phyloP scores from a whole-genome alignment of 129 eudicot genomes.

The Kitagawia praeruptora region DNA sequence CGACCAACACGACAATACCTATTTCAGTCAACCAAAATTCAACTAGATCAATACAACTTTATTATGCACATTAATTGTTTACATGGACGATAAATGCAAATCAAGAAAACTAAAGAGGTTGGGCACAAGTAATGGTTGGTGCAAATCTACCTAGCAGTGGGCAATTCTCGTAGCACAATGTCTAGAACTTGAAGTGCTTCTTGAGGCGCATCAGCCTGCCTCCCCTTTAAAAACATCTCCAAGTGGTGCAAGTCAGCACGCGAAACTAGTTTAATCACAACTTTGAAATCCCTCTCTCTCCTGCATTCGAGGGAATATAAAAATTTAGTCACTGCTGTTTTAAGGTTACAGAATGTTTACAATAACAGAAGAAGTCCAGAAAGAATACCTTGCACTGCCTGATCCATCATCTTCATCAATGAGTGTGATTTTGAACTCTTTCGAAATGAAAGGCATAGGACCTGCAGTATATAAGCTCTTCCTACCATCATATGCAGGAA shows the following conservation, averaged over 20 bases:
- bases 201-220: conserved; percentile 92
- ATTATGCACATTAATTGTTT: background rate
- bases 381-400: conserved; percentile 42
- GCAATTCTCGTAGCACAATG: conserved; percentile 77
- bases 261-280: conserved; percentile 85
- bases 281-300: conserved; percentile 78
- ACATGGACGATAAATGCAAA: background rate
- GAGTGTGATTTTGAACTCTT: conserved; percentile 11
- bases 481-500: conserved; percentile 53
- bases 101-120: background rate
- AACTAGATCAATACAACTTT: background rate
- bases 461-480: conserved; percentile 15
- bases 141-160: conserved; percentile 52
- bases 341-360: background rate
- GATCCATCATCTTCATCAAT: conserved; percentile 13
- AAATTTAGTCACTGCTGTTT: background rate
- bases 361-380: background rate
- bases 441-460: conserved; percentile 51
- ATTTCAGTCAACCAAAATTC: background rate
- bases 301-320: conserved; percentile 22
- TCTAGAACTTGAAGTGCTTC: conserved; percentile 94
- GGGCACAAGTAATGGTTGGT: background rate
- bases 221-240: conserved; percentile 73
- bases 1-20: conserved; percentile 78
- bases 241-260: conserved; percentile 82